These are phyloP conservation scores for Penicillium sp. DNA, from an alignment of 2,329 filamentous ascomycete species.

Conservation along the genomic window DNA sequence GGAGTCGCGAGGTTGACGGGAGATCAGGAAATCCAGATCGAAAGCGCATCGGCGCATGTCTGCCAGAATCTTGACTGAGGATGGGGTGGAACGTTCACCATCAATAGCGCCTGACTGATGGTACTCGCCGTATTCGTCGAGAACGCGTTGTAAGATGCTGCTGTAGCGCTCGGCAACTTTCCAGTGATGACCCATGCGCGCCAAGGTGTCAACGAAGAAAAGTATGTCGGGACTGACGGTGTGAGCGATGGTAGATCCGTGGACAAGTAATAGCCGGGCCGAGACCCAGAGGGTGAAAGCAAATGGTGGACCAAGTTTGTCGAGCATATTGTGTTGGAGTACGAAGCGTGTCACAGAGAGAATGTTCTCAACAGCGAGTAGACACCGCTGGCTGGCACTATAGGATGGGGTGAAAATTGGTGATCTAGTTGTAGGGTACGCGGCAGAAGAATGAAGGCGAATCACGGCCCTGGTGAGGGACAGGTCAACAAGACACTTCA, in stretches of 20 bases:
- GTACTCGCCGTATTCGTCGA: constrained; percentile 80
- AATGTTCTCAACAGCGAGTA: constrained; percentile 79
- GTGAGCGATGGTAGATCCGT: constrained; percentile 84
- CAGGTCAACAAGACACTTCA: too few relatives aligned
- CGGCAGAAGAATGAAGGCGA: constrained; percentile 84
- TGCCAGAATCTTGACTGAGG: constrained; percentile 78
- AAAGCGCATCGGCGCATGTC: constrained; percentile 91
- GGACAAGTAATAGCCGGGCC: constrained; percentile 79
- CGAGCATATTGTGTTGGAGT: constrained; percentile 67
- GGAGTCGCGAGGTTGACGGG: constrained; percentile 63
- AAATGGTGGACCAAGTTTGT: constrained; percentile 82
- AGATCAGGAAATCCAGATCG: constrained; percentile 86
- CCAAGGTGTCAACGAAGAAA: constrained; percentile 77
- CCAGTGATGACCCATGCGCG: constrained; percentile 79
- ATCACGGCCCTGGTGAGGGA: constrained; percentile 65
- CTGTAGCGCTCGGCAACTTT: constrained; percentile 81
- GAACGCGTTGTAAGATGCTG: constrained; percentile 72
- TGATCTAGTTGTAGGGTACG: constrained; percentile 84
- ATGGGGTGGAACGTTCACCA: constrained; percentile 72
- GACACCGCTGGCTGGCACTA: constrained; percentile 77
- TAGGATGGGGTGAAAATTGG: constrained; percentile 87
- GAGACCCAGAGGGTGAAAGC: constrained; percentile 92
- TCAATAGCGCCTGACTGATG: constrained; percentile 59
- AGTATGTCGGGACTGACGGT: constrained; percentile 75
- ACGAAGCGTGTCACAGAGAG: constrained; percentile 76